A percentile compares a stretch with the other conserved stretches of the same genome.
These are phyloP conservation scores for Linaria vulgaris DNA, from an alignment of 257 asterid genomes.

Conservation along the genomic window DNA sequence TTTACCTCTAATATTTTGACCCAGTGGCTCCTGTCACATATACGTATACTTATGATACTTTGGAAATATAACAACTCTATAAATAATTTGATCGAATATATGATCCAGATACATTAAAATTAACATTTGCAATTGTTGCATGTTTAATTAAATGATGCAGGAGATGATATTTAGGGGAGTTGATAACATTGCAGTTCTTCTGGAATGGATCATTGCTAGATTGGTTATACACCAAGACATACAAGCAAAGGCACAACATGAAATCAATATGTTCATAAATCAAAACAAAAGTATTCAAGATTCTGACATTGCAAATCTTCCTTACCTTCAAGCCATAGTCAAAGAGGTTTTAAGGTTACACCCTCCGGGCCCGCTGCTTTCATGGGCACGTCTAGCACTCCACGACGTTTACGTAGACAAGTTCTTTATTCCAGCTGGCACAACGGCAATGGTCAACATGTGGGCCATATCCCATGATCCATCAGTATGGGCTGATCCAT, in stretches of 20 bases:
- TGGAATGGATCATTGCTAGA: slow-evolving; percentile 69
- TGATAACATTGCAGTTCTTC: slow-evolving; percentile 56
- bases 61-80: too few relatives aligned
- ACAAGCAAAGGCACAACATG: slow-evolving; percentile 48
- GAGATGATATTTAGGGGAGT: slow-evolving; percentile 74
- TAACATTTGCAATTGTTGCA: too few relatives aligned
- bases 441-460: slow-evolving; percentile 77
- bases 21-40: too few relatives aligned
- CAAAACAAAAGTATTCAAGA: slow-evolving; percentile 30
- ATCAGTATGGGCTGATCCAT: slow-evolving; percentile 52
- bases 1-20: too few relatives aligned
- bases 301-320: slow-evolving; percentile 45
- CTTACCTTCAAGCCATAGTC: slow-evolving; percentile 52
- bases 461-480: slow-evolving; percentile 79
- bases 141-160: slow-evolving; percentile 26
- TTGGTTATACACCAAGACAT: slow-evolving; percentile 58
- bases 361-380: slow-evolving; percentile 73
- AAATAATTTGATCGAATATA: too few relatives aligned
- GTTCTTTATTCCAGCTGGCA: slow-evolving; percentile 55
- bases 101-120: too few relatives aligned
- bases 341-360: slow-evolving; percentile 58
- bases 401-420: slow-evolving; percentile 51
- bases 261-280: slow-evolving; percentile 37
- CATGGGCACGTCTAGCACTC: slow-evolving; percentile 69
- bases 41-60: too few relatives aligned